A percentile compares a stretch with the other conserved stretches of the same genome.
phyloP scores from a whole-genome alignment of 228 moss, liverwort and hornwort genomes.

The Sphagnum fallax region DNA sequence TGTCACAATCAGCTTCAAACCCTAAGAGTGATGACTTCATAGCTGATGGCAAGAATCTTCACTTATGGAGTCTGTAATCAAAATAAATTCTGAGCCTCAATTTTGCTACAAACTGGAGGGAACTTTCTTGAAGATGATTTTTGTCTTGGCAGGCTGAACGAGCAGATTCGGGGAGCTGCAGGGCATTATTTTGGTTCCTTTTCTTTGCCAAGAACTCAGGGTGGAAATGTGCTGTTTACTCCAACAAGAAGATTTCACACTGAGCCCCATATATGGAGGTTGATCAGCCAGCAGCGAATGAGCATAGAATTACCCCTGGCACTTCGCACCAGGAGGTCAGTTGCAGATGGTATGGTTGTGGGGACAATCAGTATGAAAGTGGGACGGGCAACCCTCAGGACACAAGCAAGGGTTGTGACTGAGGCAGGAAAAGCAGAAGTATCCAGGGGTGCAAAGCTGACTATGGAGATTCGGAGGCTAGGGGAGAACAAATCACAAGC shows the following conservation, averaged over 20 bases:
- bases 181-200: constrained; percentile 14
- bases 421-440: constrained; percentile 19
- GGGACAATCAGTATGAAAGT: constrained; percentile 1
- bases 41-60: not conserved
- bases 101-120: not conserved
- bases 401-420: constrained; percentile 31
- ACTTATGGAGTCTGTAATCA: not conserved
- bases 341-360: not conserved
- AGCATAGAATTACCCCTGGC: constrained; percentile 13
- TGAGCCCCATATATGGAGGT: constrained; percentile 14
- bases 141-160: constrained; percentile 23
- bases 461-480: constrained; percentile 51
- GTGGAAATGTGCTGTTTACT: constrained; percentile 6
- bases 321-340: constrained; percentile 6
- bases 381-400: constrained; percentile 18
- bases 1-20: not conserved
- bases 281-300: constrained; percentile 15
- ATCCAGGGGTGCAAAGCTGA: constrained; percentile 37
- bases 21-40: not conserved
- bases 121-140: constrained; percentile 7
- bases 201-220: constrained; percentile 10
- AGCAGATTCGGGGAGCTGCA: constrained; percentile 1
- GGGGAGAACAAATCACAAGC: constrained; percentile 79
- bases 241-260: not conserved
- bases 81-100: not conserved